Evolutionary conservation across 176 grass and related monocot species (phyloP).

Genomic region (Oryza rufipogon): DNA sequence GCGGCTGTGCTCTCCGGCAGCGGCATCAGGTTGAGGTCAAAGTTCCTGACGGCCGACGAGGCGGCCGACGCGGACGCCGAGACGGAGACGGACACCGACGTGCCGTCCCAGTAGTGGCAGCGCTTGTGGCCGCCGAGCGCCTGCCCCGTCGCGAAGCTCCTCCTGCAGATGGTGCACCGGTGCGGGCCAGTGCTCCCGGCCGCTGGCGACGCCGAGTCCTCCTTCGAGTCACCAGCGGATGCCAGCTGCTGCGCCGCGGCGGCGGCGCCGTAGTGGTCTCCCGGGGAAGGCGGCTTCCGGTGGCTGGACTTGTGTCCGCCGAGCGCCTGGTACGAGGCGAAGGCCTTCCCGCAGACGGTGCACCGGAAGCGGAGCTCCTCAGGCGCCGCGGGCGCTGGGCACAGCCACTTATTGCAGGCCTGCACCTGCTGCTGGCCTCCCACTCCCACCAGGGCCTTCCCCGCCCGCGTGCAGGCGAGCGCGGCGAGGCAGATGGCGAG

Average conservation of each 20-base stretch:
- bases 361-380: conserved; percentile 63
- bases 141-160: conserved; percentile 73
- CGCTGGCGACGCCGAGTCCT: neutral
- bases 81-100: conserved; percentile 34
- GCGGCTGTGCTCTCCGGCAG: conserved; percentile 35
- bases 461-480: conserved; percentile 33
- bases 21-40: conserved; percentile 78
- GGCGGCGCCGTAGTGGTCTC: neutral
- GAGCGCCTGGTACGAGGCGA: conserved; percentile 81
- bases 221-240: neutral
- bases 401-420: neutral
- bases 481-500: conserved; percentile 69
- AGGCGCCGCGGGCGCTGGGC: neutral
- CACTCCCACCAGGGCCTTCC: neutral
- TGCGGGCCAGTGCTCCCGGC: conserved; percentile 41
- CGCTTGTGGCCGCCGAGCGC: conserved; percentile 93
- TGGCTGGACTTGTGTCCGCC: conserved; percentile 96
- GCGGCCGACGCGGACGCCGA: conserved; percentile 34
- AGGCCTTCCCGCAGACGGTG: conserved; percentile 73
- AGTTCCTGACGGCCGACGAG: conserved; percentile 57
- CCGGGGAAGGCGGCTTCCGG: conserved; percentile 48
- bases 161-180: conserved; percentile 69
- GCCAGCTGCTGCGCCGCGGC: neutral
- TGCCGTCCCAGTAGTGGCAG: conserved; percentile 75
- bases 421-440: neutral